Evolutionary conservation across 2,329 filamentous ascomycete genomes (phyloP), one percentile per base, ranked within the genome.

Genomic region (Cercospora zeina): DNA sequence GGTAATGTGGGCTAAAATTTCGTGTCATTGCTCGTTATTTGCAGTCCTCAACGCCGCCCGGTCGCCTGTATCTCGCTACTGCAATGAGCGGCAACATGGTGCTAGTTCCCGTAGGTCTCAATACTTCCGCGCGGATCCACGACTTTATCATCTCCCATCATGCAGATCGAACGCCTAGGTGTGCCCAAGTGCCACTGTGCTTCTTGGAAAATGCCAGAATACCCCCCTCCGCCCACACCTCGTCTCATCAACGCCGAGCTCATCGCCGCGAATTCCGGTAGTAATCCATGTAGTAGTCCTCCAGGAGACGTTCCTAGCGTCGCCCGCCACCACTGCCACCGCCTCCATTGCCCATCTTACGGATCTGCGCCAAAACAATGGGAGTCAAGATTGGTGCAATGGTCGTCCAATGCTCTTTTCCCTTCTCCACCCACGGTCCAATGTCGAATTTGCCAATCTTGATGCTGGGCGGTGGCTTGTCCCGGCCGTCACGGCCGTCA

Each of bases 361-460:
- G 67, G 34, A 66, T 67, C 54, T 64, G 59, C 54, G 69, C 70
- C 61, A 73, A 67, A 14, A 74, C 65, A 39, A 74, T 60, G 11
- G 72, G 72, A 13, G 70, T 71, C 19, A 74, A 61, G 31, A 74
- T 69, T 4, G 72, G 72, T 31, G 71, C 72, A 3, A 74, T 53
- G 9, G 69, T 71, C 2, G 62, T 66, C 59, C 70, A 75, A 59
- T 74, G 72, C 65, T 74, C 73, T 68, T 74, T 63, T 14, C 71
- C 72, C 59, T 71, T 71, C 53, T 75, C 69, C 21, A 75, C 59
- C 54, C 67, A 67, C 14, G 72, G 72, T 13, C 73, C 72, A 57
- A 75, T 65, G 47, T 74, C 72, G 61, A 71, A 73, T 21, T 70
- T 69, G 30, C 72, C 72, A 57, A 74, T 66, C 64, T 70, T 72